These are phyloP conservation scores for Aspergillus sp. DNA, from an alignment of 2,329 filamentous ascomycete genomes.

Conservation along the genomic window DNA sequence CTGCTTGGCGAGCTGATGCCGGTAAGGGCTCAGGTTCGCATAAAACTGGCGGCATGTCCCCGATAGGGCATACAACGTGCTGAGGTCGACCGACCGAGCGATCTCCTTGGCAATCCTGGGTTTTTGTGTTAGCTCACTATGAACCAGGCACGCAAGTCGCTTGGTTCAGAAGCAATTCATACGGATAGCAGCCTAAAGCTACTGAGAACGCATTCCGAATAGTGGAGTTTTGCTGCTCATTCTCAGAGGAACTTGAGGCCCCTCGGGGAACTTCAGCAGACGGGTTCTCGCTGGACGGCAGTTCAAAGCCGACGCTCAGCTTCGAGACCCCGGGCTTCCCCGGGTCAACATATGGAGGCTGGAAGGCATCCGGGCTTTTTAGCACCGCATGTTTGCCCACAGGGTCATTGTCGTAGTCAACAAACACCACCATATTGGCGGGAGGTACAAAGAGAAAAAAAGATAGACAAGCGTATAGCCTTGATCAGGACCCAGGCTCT, in stretches of 20 bases:
- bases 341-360: constrained; percentile 19
- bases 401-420: constrained; percentile 45
- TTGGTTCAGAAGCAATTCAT: constrained; percentile 26
- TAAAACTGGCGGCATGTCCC: constrained; percentile 79
- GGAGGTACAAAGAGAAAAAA: background rate
- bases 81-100: constrained; percentile 77
- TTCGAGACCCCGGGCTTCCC: constrained; percentile 23
- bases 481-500: constrained; percentile 1
- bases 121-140: constrained; percentile 16
- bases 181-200: constrained; percentile 51
- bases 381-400: constrained; percentile 26
- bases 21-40: constrained; percentile 74
- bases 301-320: constrained; percentile 13
- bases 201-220: constrained; percentile 40
- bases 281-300: constrained; percentile 8
- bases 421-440: constrained; percentile 49
- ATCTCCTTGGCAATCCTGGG: constrained; percentile 74
- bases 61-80: constrained; percentile 79
- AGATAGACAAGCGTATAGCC: constrained; percentile 3
- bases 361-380: constrained; percentile 13
- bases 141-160: constrained; percentile 12
- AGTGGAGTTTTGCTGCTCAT: constrained; percentile 21
- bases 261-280: constrained; percentile 6
- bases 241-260: background rate
- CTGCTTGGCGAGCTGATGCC: constrained; percentile 67